Conservation (phyloP, 352 stramenopile genomes). For the Phytopythium montanum region DNA sequence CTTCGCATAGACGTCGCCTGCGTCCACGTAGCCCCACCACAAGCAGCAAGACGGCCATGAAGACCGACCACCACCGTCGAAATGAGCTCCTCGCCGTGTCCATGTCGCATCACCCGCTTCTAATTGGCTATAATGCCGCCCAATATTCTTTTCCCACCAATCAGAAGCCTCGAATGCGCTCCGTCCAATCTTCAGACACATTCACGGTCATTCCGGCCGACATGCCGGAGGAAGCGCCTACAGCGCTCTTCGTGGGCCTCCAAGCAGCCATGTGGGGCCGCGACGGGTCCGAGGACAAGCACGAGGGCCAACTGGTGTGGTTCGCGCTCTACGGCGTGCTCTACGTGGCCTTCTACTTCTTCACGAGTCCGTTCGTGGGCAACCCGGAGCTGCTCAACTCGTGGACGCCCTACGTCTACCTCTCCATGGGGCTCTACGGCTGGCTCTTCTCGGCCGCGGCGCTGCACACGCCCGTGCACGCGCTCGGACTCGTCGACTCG, state of each 20-base stretch:
- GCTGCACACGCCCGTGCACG: constrained; percentile 70
- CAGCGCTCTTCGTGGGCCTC: not conserved
- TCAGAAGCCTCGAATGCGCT: no score
- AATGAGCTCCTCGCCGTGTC: no score
- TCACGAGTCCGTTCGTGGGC: constrained; percentile 84
- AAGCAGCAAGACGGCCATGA: no score
- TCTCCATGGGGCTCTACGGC: constrained; percentile 83
- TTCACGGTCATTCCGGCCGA: no score
- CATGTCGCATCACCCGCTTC: no score
- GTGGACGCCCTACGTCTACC: constrained; percentile 87
- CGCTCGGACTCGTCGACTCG: constrained; percentile 66
- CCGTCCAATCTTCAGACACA: no score
- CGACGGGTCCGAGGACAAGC: constrained; percentile 8
- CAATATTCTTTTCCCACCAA: no score
- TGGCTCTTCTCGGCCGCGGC: constrained; percentile 78
- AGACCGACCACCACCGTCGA: no score
- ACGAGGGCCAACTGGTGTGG: constrained; percentile 55
- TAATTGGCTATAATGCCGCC: no score
- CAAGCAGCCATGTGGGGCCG: constrained; percentile 1
- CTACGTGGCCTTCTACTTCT: constrained; percentile 88
- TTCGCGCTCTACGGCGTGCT: constrained; percentile 78
- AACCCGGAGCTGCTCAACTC: constrained; percentile 81
- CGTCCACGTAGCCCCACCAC: no score
- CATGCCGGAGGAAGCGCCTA: no score
- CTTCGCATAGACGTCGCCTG: no score